Evolutionary conservation across 345 rosid genomes (phyloP), one percentile per base, ranked within the genome.

Genomic region (Arabidopsis arenosa): DNA sequence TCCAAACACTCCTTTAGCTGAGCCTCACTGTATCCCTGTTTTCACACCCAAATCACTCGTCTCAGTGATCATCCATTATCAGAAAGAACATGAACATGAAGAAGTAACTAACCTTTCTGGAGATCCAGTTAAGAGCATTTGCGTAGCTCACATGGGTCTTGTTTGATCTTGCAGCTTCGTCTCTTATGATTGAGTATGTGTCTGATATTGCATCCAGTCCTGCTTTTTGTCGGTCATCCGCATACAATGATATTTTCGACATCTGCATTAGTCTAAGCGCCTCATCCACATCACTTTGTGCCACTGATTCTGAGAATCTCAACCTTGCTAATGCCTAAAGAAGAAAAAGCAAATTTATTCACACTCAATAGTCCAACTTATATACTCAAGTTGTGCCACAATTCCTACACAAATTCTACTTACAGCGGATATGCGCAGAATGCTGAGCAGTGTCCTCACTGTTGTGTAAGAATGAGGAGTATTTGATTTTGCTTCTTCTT

Each of bases 131-230:
- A 74, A 93, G 88, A 12, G 99, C 97, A 82, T 84, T 87, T 32
- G 94, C 91, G 51, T 93, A 93, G 88, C 83, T 90, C 78, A 95
- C 80, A 13, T 91, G 94, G 70, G 90, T 85, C 79, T 63, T 89
- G 67, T 88, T 89, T 4, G 89, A 70, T 76, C 97, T 90, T 26
- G 98, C 98, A 80, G 98, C 99, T 82, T 95, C 98, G 68, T 95
- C 99, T 49, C 99, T 81, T 78, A 95, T 81, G 75, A 95, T 89
- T 48, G 99, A 95, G 76, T 95, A 95, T 47, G 90, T 95, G 65
- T 95, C 98, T 45, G 99, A 95, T 77, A 95, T 91, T 53, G 99
- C 99, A 66, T 95, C 99, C 74, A 95, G 85, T 64, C 99, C 99
- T 74, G 97, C 86, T 70, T 75, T 85, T 52, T 88, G 93, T 49